Percentiles rank a stretch among this genome's conserved stretches.
Evolutionary conservation across 345 rosid species (phyloP).

Genomic region (Eucalyptus microcorys): DNA sequence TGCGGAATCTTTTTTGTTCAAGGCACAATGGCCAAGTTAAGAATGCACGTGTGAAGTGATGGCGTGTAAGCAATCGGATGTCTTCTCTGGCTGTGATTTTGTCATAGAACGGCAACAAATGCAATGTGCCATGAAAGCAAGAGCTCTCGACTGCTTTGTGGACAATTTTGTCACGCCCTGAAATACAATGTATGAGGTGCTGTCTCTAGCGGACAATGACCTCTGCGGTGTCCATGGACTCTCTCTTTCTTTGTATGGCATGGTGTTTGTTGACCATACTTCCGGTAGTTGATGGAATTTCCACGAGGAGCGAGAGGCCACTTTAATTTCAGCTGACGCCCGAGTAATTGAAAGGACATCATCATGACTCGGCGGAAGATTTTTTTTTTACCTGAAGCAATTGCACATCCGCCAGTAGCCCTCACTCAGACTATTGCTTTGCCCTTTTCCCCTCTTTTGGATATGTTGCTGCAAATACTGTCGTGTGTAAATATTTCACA

Average conservation of each 20-base stretch:
- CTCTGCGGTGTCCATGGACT: neutral
- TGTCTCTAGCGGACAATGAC: neutral
- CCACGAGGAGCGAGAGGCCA: neutral
- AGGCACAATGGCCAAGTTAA: neutral
- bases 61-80: neutral
- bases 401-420: too few species aligned
- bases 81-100: neutral
- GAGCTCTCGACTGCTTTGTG: neutral
- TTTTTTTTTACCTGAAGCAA: too few species aligned
- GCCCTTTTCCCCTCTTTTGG: neutral
- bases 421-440: too few species aligned
- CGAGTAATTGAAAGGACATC: neutral
- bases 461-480: neutral
- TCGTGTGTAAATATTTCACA: too few species aligned
- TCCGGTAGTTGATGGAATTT: neutral
- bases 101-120: neutral
- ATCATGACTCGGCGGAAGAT: neutral
- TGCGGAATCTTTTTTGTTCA: neutral
- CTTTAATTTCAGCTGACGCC: neutral
- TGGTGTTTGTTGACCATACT: neutral
- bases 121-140: neutral
- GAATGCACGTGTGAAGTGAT: neutral
- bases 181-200: neutral
- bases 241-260: neutral
- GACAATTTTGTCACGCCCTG: neutral